Base-by-base conservation (phyloP, 2,329 filamentous ascomycete genomes). In the Byssothecium circinans region DNA sequence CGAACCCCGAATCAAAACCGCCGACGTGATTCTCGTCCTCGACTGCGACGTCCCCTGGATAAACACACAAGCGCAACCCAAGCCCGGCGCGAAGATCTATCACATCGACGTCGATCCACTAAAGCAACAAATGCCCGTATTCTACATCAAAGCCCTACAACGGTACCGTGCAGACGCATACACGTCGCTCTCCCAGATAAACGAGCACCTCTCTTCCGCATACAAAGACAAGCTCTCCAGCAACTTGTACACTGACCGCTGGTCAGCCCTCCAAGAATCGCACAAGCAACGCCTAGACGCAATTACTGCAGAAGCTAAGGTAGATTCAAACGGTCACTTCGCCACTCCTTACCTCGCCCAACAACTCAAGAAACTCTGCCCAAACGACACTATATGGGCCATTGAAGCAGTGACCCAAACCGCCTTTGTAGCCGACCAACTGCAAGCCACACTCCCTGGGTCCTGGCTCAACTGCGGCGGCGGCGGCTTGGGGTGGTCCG, bases 31-130 rank as follows among this genome's bases (percentile, higher is more conserved):
- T 49, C 57, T 96, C 1, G 86, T 96, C 2, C 65, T 95, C 19
- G 88, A 96, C 69, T 95, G 90, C 54, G 91, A 96, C 64, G 90
- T 96, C 0, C 91, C 91, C 0, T 96, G 91, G 90, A 91, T 96
- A 45, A 85, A 86, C n/a, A 94, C 89, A 0, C 83, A 84, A 51
- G 85, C 81, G 71, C 78, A 78, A 37, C 85, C 85, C 0, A 77
- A 74, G 3, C 68, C 74, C 1, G 71, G 74, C 6, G 79, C 83
- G 2, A 82, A 77, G 49, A 81, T 88, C 53, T 79, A 82, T 47
- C 85, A 88, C 57, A 74, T 88, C 41, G 85, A 88, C 56, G 75
- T 82, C 29, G 85, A 88, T 53, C 83, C 85, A 1, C 71, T 88
- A 18, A 88, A 88, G 51, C 78, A 82, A 52, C 77, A 81, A 53